Conservation (phyloP, 208 protist genomes). For the Trypanosoma avium region DNA sequence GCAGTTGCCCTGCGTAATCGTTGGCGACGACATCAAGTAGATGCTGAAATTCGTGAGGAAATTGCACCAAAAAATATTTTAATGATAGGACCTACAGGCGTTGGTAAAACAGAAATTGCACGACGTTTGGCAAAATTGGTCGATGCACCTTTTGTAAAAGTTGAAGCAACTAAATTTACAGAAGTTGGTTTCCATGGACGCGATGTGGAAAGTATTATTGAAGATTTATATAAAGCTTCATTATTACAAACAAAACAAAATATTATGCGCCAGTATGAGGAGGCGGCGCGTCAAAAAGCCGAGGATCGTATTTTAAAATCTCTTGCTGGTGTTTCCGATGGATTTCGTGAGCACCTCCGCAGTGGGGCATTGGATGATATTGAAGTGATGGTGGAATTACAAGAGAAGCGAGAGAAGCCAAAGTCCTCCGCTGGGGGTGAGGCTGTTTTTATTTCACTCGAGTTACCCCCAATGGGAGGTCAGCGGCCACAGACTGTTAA, state of each 20-base stretch:
- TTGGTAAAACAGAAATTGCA: slow-evolving; percentile 97
- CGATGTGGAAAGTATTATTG: slow-evolving; percentile 97
- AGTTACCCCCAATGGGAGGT: slow-evolving; percentile 83
- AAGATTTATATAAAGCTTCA: slow-evolving; percentile 95
- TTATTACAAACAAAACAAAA: slow-evolving; percentile 92
- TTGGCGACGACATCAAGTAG: slow-evolving; percentile 93
- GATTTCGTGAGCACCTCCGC: slow-evolving; percentile 93
- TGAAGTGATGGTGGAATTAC: slow-evolving; percentile 91
- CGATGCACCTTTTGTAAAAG: slow-evolving; percentile 97
- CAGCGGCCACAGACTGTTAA: slow-evolving; percentile 81
- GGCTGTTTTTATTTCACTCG: slow-evolving; percentile 86
- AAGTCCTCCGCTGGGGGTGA: slow-evolving; percentile 70
- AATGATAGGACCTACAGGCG: slow-evolving; percentile 94
- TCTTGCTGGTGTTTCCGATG: slow-evolving; percentile 86
- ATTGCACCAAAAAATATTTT: slow-evolving; percentile 95
- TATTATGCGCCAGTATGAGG: slow-evolving; percentile 87
- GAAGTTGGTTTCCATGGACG: slow-evolving; percentile 97
- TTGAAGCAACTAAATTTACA: slow-evolving; percentile 99
- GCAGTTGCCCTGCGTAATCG: slow-evolving; percentile 95
- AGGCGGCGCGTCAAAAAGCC: slow-evolving; percentile 73
- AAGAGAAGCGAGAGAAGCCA: slow-evolving; percentile 91
- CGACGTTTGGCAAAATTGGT: slow-evolving; percentile 96
- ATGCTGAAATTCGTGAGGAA: slow-evolving; percentile 88
- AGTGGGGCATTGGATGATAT: slow-evolving; percentile 91
- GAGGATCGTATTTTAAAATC: slow-evolving; percentile 91